Evolutionary conservation across 2,329 filamentous ascomycete species (phyloP).

Genomic region (Drechslerella coelobrocha): DNA sequence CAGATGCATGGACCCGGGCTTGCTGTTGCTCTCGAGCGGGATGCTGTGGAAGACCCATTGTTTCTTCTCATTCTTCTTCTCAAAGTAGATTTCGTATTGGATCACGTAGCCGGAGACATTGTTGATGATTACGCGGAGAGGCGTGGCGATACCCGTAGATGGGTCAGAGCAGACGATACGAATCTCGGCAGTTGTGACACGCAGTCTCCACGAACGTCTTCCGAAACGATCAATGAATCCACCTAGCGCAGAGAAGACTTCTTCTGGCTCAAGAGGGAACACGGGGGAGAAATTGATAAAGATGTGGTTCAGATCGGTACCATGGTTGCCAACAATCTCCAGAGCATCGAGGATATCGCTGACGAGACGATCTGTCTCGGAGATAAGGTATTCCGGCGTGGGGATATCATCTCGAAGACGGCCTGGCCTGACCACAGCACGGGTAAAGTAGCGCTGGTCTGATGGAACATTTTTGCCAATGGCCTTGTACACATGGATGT

Average conservation of each 20-base stretch:
- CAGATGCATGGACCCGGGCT: slow-evolving; percentile 94
- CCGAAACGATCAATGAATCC: slow-evolving; percentile 97
- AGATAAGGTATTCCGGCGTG: slow-evolving; percentile 97
- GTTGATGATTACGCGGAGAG: slow-evolving; percentile 92
- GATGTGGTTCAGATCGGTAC: slow-evolving; percentile 98
- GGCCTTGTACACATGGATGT: slow-evolving; percentile 98
- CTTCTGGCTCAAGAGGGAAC: slow-evolving; percentile 85
- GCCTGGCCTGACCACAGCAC: slow-evolving; percentile 91
- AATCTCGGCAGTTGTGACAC: slow-evolving; percentile 96
- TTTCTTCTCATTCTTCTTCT: slow-evolving; percentile 96
- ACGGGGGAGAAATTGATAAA: slow-evolving; percentile 99
- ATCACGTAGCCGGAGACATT: slow-evolving; percentile 99
- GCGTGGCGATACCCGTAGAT: slow-evolving; percentile 80
- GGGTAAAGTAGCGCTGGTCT: slow-evolving; percentile 98
- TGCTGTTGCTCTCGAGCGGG: slow-evolving; percentile 68
- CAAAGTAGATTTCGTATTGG: slow-evolving; percentile 95
- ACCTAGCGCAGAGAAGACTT: slow-evolving; percentile 90
- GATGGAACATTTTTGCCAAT: slow-evolving; percentile 92
- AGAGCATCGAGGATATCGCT: slow-evolving; percentile 97
- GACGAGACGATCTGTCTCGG: slow-evolving; percentile 93
- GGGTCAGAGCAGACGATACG: slow-evolving; percentile 97
- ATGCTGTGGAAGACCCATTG: slow-evolving; percentile 99
- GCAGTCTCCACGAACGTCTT: slow-evolving; percentile 90
- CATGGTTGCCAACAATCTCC: slow-evolving; percentile 98
- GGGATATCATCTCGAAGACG: slow-evolving; percentile 96